These are phyloP conservation scores for Huiozyma naganishii DNA, from an alignment of 805 yeast genomes.

Conservation along the genomic window DNA sequence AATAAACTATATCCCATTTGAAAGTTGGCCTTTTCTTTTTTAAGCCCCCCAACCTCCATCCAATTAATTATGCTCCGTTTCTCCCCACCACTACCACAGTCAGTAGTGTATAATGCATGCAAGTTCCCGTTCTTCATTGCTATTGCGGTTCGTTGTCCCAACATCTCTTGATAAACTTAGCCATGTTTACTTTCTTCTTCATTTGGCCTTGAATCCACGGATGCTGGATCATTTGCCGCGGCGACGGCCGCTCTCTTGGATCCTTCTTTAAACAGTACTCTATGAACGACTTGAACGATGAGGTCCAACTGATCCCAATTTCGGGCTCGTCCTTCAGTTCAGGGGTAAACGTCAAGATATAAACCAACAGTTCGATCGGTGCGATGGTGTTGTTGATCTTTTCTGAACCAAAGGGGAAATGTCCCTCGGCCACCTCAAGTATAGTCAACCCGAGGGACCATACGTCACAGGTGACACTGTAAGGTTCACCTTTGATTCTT, in stretches of 20 bases:
- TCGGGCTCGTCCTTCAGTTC: constrained; percentile 65
- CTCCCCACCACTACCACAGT: too few relatives aligned
- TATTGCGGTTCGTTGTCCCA: constrained; percentile 35
- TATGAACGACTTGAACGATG: constrained; percentile 72
- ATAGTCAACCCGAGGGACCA: constrained; percentile 94
- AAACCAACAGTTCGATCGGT: constrained; percentile 77
- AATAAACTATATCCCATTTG: too few relatives aligned
- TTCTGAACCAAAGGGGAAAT: constrained; percentile 61
- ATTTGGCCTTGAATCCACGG: constrained; percentile 86
- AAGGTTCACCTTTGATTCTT: constrained; percentile 89
- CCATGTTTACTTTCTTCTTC: constrained; percentile 71
- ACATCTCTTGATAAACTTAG: constrained; percentile 62
- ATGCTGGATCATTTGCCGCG: constrained; percentile 84
- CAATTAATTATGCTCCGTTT: too few relatives aligned
- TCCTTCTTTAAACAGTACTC: constrained; percentile 74
- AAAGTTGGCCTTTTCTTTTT: too few relatives aligned
- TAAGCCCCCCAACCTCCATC: too few relatives aligned
- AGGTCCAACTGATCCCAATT: constrained; percentile 70
- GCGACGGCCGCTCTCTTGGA: constrained; percentile 73
- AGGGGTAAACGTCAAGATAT: constrained; percentile 78
- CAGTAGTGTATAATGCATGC: too few relatives aligned
- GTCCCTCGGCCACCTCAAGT: constrained; percentile 87
- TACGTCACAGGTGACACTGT: constrained; percentile 88
- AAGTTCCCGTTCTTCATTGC: neutral
- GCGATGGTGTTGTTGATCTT: constrained; percentile 40